These are phyloP conservation scores for Umbelopsis vinacea DNA, from an alignment of 192 early-diverging fungal genomes.

Conservation along the genomic window DNA sequence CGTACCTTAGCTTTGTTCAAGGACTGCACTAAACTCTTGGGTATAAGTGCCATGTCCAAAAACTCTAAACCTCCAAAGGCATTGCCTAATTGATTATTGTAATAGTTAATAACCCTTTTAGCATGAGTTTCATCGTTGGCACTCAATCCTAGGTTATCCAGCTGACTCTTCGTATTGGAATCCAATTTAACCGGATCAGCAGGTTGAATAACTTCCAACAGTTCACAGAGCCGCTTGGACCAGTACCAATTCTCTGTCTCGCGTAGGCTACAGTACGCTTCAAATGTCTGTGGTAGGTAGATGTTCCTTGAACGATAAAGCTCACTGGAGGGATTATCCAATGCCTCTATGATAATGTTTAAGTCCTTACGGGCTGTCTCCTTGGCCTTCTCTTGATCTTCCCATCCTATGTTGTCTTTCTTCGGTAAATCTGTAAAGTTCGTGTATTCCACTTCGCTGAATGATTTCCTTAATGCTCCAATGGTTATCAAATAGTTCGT, in stretches of 20 bases:
- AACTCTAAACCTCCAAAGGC: constrained; percentile 13
- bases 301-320: too few species aligned
- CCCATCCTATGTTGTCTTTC: constrained; percentile 1
- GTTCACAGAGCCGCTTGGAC: too few species aligned
- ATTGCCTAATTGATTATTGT: constrained; percentile 6
- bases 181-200: not conserved
- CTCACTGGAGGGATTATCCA: too few species aligned
- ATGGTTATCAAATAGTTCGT: constrained; percentile 13
- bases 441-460: not conserved
- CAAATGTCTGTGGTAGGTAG: too few species aligned
- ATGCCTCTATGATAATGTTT: too few species aligned
- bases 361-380: too few species aligned
- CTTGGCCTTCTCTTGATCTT: constrained; percentile 5
- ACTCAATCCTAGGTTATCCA: not conserved
- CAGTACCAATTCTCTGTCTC: too few species aligned
- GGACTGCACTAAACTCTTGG: constrained; percentile 14
- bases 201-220: too few species aligned
- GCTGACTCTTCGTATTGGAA: not conserved
- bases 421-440: constrained; percentile 13
- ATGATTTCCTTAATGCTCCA: constrained; percentile 3
- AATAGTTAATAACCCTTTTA: constrained; percentile 10
- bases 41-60: constrained; percentile 17
- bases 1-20: constrained; percentile 4
- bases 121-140: not conserved
- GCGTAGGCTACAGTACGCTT: too few species aligned